Evolutionary conservation across 2,329 filamentous ascomycete genomes (phyloP), one percentile per base, ranked within the genome.

Genomic region (Penicillium sp.): DNA sequence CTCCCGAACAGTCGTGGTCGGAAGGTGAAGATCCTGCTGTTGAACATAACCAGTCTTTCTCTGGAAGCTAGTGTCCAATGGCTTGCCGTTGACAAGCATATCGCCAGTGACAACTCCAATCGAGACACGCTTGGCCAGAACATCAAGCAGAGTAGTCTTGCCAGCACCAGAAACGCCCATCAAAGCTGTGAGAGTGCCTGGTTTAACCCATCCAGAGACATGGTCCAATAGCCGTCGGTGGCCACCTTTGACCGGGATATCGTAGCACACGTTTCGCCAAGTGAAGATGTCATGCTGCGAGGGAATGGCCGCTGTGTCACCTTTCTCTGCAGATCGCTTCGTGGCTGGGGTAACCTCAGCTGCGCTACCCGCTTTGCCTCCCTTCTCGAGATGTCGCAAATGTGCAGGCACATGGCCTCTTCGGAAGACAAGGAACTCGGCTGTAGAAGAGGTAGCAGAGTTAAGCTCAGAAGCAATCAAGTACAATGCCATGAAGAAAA

Each of bases 1-100:
- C 76, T 97, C 93, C 60, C 93, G 87, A 44, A 97, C 93, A 3
- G 93, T 97, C 0, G 89, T 88, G 0, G 92, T 96, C 37, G 88
- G 83, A 40, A 96, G 83, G 75, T 97, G 93, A 7, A 97, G 83
- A 83, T 91, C 87, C 73, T 90, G 86, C 61, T 90, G 88, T 66
- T 90, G 87, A 0, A 88, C 87, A 67, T 90, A 90, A 0, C 88
- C 88, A 0, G 86, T 89, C 71, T 88, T 87, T 7, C 88, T 81
- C 62, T 89, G 87, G 65, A 90, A 90, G 53, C 82, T 85, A 6
- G 77, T 76, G 64, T 86, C 84, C 0, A 84, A 79, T 0, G 82
- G 80, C 59, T 78, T 83, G 4, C 87, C 88, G 64, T 89, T 86
- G 12, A 90, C 87, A 13, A 89, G 76, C 84, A 89, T 89, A 57